These are phyloP conservation scores for Naegleria fowleri DNA, from an alignment of 208 protist species.

Conservation along the genomic window DNA sequence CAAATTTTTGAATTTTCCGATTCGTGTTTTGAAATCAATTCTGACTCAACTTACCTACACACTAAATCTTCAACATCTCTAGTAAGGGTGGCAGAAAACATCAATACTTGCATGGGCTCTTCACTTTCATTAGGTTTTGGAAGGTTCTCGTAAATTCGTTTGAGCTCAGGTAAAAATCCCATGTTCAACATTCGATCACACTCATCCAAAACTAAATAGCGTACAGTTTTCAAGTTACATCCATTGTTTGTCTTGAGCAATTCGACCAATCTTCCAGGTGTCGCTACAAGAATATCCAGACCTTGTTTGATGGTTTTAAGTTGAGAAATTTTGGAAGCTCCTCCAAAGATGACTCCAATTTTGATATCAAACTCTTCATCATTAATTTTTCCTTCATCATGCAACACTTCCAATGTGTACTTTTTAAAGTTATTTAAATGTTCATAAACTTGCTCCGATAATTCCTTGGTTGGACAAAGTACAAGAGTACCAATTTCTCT, in stretches of 20 bases:
- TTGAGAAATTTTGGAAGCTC: neutral
- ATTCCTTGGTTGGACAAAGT: conserved; percentile 96
- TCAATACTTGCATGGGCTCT: neutral
- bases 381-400: conserved; percentile 53
- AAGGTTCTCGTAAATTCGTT: neutral
- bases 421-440: conserved; percentile 80
- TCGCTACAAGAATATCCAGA: conserved; percentile 83
- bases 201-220: conserved; percentile 96
- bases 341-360: neutral
- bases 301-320: conserved; percentile 50
- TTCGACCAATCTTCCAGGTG: conserved; percentile 76
- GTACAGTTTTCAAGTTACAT: conserved; percentile 56
- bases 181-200: conserved; percentile 95
- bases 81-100: conserved; percentile 23
- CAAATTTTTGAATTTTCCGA: no score
- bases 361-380: neutral
- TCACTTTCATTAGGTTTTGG: neutral
- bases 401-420: conserved; percentile 61
- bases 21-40: no score
- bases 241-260: conserved; percentile 72
- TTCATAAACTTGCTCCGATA: conserved; percentile 95
- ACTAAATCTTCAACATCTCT: conserved; percentile 21
- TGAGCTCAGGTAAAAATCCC: conserved; percentile 60
- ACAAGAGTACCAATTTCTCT: conserved; percentile 59
- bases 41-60: neutral